These are phyloP conservation scores for Cubamyces lactineus DNA, from an alignment of 768 basidiomycete genomes.

Conservation along the genomic window DNA sequence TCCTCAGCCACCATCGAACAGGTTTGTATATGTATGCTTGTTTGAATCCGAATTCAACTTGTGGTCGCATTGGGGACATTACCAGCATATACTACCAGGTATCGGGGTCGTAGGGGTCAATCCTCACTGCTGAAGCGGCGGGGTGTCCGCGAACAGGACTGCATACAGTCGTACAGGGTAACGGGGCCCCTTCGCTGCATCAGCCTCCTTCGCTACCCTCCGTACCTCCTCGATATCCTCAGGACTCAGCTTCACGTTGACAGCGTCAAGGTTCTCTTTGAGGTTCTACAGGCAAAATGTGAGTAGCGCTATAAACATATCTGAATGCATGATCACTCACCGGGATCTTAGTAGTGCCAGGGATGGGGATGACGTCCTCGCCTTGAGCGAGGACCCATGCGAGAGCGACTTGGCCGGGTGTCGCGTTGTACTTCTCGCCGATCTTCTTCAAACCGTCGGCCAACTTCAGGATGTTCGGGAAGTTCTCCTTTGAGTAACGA, in stretches of 20 bases:
- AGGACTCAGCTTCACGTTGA: slow-evolving; percentile 23
- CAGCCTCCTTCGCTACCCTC: slow-evolving; percentile 22
- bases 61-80: too few species aligned
- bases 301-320: not conserved
- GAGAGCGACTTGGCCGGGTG: slow-evolving; percentile 51
- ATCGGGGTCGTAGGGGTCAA: too few species aligned
- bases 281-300: slow-evolving; percentile 15
- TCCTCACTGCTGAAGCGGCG: slow-evolving; percentile 15
- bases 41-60: too few species aligned
- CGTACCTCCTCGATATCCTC: slow-evolving; percentile 32
- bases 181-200: slow-evolving; percentile 22
- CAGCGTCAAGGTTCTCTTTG: slow-evolving; percentile 30
- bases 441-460: slow-evolving; percentile 41
- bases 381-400: slow-evolving; percentile 55
- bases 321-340: slow-evolving; percentile 17
- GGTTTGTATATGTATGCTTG: too few species aligned
- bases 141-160: slow-evolving; percentile 31
- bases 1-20: too few species aligned
- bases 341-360: slow-evolving; percentile 47
- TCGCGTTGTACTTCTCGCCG: slow-evolving; percentile 42
- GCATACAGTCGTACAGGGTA: slow-evolving; percentile 24
- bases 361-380: slow-evolving; percentile 49
- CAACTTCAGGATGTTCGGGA: slow-evolving; percentile 48
- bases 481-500: slow-evolving; percentile 43
- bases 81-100: not conserved